Evolutionary conservation across 371 early-diverging fungal genomes (phyloP).

Genomic region (Mortierella sp.): DNA sequence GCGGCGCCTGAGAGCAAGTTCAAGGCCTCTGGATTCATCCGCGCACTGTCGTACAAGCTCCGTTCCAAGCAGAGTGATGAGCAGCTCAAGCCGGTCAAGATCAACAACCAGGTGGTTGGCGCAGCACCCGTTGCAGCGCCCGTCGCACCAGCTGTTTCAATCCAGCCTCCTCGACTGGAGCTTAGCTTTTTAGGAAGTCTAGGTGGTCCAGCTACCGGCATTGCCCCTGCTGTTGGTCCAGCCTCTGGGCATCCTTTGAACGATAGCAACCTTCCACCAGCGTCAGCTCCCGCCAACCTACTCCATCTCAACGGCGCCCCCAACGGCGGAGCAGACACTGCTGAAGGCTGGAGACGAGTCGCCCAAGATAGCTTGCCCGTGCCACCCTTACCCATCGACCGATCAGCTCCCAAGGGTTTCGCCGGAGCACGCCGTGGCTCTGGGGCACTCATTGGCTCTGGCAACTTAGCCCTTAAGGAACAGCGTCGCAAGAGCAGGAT

Average conservation of each 20-base stretch:
- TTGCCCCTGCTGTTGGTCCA: constrained; percentile 6
- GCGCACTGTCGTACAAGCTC: constrained; percentile 50
- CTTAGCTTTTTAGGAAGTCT: constrained; percentile 50
- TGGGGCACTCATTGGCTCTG: constrained; percentile 42
- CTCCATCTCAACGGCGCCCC: constrained; percentile 9
- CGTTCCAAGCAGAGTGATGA: constrained; percentile 56
- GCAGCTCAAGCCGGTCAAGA: constrained; percentile 44
- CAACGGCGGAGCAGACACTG: constrained; percentile 21
- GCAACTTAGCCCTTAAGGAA: constrained; percentile 47
- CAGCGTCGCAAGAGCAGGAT: constrained; percentile 49
- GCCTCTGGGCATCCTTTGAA: background rate
- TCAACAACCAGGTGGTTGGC: constrained; percentile 35
- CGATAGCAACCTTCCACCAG: constrained; percentile 20
- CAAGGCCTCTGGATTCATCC: constrained; percentile 54
- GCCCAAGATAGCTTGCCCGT: constrained; percentile 33
- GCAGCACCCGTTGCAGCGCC: constrained; percentile 24
- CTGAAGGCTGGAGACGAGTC: constrained; percentile 28
- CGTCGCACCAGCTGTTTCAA: constrained; percentile 32
- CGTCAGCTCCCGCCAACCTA: constrained; percentile 32
- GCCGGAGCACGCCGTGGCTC: constrained; percentile 37
- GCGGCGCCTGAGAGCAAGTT: constrained; percentile 36
- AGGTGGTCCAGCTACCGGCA: background rate
- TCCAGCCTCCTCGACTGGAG: constrained; percentile 51
- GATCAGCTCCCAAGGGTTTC: constrained; percentile 24
- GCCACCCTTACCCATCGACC: constrained; percentile 11